Evolutionary conservation across 371 early-diverging fungal genomes (phyloP).

Genomic region (Haplosporangium sp.): DNA sequence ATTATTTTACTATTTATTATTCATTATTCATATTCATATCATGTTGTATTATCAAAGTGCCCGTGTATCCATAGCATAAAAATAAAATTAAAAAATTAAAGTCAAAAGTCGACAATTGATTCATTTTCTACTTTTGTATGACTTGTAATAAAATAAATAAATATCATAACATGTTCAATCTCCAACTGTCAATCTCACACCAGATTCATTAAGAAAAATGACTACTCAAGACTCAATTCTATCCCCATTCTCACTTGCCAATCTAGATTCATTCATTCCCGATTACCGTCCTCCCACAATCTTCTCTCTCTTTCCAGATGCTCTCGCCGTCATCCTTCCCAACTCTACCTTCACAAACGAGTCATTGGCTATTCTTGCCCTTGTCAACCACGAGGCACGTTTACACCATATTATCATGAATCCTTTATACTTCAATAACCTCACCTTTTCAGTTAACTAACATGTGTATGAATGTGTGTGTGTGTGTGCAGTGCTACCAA

Average conservation of each 20-base stretch:
- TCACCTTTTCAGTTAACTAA: neutral
- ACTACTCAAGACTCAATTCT: neutral
- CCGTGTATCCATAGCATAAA: no score
- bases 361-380: conserved; percentile 23
- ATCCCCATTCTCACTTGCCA: neutral
- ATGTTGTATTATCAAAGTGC: no score
- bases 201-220: neutral
- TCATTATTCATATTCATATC: no score
- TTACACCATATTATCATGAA: neutral
- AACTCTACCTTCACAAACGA: conserved; percentile 30
- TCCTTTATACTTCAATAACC: neutral
- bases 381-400: conserved; percentile 47
- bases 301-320: conserved; percentile 52
- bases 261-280: neutral
- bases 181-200: neutral
- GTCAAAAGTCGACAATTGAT: no score
- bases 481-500: conserved; percentile 25
- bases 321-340: conserved; percentile 23
- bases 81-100: no score
- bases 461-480: neutral
- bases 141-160: no score
- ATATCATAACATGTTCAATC: neutral
- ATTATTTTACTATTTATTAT: neutral
- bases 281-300: conserved; percentile 18
- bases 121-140: neutral